A percentile compares a stretch with the other conserved stretches of the same genome.
phyloP scores from a whole-genome alignment of 139 green algal species.

The Chlorella vulgaris region DNA sequence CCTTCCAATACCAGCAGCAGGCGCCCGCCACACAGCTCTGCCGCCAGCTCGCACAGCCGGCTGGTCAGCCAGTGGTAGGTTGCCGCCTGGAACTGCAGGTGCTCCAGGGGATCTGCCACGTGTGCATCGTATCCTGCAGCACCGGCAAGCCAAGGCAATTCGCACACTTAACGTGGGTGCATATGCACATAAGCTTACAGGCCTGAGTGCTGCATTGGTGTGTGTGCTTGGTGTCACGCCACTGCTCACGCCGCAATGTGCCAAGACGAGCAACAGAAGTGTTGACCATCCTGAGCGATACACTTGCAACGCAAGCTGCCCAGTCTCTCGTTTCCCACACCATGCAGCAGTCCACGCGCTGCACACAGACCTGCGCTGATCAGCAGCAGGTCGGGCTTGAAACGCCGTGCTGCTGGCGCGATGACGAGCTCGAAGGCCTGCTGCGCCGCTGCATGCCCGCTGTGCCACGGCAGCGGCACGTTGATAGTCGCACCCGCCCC shows the following conservation, averaged over 20 bases:
- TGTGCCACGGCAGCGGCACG: constrained; percentile 67
- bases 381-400: constrained; percentile 87
- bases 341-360: too few relatives aligned
- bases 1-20: constrained; percentile 88
- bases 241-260: too few relatives aligned
- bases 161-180: too few relatives aligned
- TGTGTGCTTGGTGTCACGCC: too few relatives aligned
- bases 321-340: too few relatives aligned
- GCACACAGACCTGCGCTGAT: constrained; percentile 74
- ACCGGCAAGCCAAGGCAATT: not conserved
- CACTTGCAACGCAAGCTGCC: too few relatives aligned
- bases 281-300: too few relatives aligned
- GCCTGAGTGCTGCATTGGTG: too few relatives aligned
- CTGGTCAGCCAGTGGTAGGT: constrained; percentile 77
- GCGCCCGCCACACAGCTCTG: constrained; percentile 70
- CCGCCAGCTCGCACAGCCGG: constrained; percentile 44
- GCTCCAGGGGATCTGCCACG: constrained; percentile 84
- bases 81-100: constrained; percentile 70
- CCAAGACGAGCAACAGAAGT: too few relatives aligned
- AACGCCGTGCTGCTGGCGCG: constrained; percentile 64
- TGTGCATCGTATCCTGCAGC: constrained; percentile 88
- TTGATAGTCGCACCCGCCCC: constrained; percentile 82
- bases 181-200: too few relatives aligned
- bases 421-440: constrained; percentile 67
- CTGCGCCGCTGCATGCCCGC: constrained; percentile 50